Base-by-base conservation (phyloP, 2,329 filamentous ascomycete species). In the Daldinia sp. region DNA sequence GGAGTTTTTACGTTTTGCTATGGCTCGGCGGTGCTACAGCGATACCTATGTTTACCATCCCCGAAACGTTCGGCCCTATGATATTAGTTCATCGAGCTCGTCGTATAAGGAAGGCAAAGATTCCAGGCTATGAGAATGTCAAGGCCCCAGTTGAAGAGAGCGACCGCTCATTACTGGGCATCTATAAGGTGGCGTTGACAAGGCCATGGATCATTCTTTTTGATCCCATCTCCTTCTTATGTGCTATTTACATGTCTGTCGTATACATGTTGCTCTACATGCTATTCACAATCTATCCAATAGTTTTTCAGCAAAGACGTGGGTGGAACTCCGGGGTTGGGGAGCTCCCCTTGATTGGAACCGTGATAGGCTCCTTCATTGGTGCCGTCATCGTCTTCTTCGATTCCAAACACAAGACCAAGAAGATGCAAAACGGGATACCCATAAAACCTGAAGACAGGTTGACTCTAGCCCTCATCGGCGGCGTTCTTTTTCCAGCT, bases 381-480 rank as follows among this genome's bases (percentile, higher is more conserved):
- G 86, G 84, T 10, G 80, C 80, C 2, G 20, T 74, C 0, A 74
- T 83, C 18, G 79, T 86, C 7, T 73, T 83, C 56, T 73, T 78
- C 10, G 81, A 84, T 48, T 82, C 82, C 0, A 75, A 71, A 7
- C 72, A 76, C 2, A 79, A 82, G 57, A 75, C 76, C 56, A 81
- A 81, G 56, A 83, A 78, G 67, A 75, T 81, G 1, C 67, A 79
- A 2, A 71, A 71, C 1, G 83, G 82, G 0, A 81, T 84, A 70
- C 59, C 74, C 26, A 57, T 81, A 12, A 73, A 75, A 48, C 83
- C 85, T 0, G 85, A 87, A 63, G 82, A 85, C 20, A 85, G 90
- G 0, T 82, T 93, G 0, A 86, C 88, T 0, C 79, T 91, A 4
- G 88, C 88, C 30, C 87, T 90, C 70, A 71, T 85, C 9, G 87